phyloP scores from a whole-genome alignment of 2,329 filamentous ascomycete genomes.

The Lachnellula arida region DNA sequence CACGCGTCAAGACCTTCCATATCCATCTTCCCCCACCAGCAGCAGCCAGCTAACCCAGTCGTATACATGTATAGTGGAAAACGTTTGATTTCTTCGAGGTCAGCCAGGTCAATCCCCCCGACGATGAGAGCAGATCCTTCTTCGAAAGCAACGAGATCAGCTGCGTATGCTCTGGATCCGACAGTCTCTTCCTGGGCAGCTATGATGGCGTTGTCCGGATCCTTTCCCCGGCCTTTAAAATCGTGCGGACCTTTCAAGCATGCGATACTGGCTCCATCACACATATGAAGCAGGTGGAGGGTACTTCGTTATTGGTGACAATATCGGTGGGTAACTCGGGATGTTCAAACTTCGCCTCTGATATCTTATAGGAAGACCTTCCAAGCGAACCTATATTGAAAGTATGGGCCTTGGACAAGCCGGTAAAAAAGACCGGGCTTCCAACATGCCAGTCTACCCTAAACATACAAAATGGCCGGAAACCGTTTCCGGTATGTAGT shows the following conservation, averaged over 20 bases:
- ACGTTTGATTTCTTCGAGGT: slow-evolving; percentile 99
- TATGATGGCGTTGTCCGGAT: slow-evolving; percentile 84
- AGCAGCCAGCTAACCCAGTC: slow-evolving; percentile 1
- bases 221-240: slow-evolving; percentile 80
- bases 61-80: slow-evolving; percentile 66
- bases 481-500: slow-evolving; percentile 76
- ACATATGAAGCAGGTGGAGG: slow-evolving; percentile 87
- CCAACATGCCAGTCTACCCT: slow-evolving; percentile 86
- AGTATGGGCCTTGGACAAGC: slow-evolving; percentile 95
- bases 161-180: slow-evolving; percentile 79
- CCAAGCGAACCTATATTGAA: slow-evolving; percentile 84
- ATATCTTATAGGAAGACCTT: slow-evolving; percentile 66
- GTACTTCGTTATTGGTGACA: slow-evolving; percentile 81
- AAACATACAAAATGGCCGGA: slow-evolving; percentile 81
- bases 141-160: slow-evolving; percentile 81
- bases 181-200: slow-evolving; percentile 84
- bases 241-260: slow-evolving; percentile 80
- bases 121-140: slow-evolving; percentile 72
- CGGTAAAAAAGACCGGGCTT: slow-evolving; percentile 86
- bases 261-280: slow-evolving; percentile 76
- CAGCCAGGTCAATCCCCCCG: slow-evolving; percentile 69
- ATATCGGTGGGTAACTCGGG: slow-evolving; percentile 49
- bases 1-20: not conserved
- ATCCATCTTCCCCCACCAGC: not conserved
- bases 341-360: slow-evolving; percentile 18